A percentile compares a stretch with the other conserved stretches of the same genome.
These are phyloP conservation scores for Leccinum pachyderme DNA, from an alignment of 1,284 basidiomycete genomes.

Conservation along the genomic window DNA sequence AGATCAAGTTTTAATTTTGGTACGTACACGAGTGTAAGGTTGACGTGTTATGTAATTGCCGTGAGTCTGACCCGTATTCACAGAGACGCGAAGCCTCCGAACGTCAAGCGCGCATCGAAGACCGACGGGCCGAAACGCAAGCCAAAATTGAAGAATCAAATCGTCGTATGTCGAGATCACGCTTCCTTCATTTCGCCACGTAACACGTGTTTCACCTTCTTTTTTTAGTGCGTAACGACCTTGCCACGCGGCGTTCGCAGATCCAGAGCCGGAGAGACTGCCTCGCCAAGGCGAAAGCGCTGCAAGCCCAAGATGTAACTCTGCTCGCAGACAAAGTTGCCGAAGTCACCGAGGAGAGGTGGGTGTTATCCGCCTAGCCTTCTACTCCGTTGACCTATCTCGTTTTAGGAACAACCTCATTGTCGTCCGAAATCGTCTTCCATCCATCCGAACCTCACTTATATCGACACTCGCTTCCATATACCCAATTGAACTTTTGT, in stretches of 20 bases:
- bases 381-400: constrained; percentile 8
- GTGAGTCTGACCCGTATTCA: constrained; percentile 18
- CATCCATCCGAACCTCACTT: constrained; percentile 62
- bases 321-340: constrained; percentile 36
- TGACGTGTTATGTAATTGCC: constrained; percentile 27
- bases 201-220: constrained; percentile 13
- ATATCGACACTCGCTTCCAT: constrained; percentile 76
- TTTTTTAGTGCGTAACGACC: constrained; percentile 41
- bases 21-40: constrained; percentile 30
- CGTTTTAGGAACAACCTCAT: constrained; percentile 43
- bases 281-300: constrained; percentile 45
- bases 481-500: constrained; percentile 85
- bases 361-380: constrained; percentile 1
- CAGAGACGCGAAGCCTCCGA: constrained; percentile 66
- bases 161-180: constrained; percentile 42
- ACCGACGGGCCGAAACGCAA: constrained; percentile 42
- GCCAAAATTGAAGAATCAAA: constrained; percentile 43
- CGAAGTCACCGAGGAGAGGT: constrained; percentile 27
- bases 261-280: constrained; percentile 48
- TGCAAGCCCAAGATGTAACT: constrained; percentile 40
- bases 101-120: constrained; percentile 50
- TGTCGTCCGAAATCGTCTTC: constrained; percentile 47
- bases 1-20: constrained; percentile 44
- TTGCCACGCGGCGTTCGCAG: constrained; percentile 40
- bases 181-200: constrained; percentile 18